Conservation (phyloP, 73 alveolate species). For the Breviolum minutum region DNA sequence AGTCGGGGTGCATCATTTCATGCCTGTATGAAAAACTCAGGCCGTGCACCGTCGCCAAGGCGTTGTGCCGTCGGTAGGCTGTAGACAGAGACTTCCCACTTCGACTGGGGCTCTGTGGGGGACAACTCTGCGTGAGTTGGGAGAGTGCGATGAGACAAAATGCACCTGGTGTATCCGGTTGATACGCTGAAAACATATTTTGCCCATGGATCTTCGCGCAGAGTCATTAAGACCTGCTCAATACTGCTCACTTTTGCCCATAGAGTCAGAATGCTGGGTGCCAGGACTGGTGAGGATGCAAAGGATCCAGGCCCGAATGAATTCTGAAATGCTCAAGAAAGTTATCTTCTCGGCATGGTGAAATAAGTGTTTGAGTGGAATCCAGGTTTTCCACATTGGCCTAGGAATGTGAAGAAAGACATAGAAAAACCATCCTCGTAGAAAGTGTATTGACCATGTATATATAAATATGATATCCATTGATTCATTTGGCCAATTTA, state of each 20-base stretch:
- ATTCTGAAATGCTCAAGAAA: background rate
- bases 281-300: slow-evolving; percentile 22
- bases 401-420: too few relatives aligned
- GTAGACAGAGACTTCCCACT: too few relatives aligned
- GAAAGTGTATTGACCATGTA: too few relatives aligned
- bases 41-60: slow-evolving; percentile 8
- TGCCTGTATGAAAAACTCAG: slow-evolving; percentile 50
- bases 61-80: too few relatives aligned
- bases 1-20: background rate
- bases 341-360: too few relatives aligned
- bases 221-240: background rate
- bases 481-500: too few relatives aligned
- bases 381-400: too few relatives aligned
- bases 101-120: background rate
- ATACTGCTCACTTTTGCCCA: background rate
- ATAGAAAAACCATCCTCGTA: too few relatives aligned
- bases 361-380: too few relatives aligned
- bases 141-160: background rate
- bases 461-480: too few relatives aligned
- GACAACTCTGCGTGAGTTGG: slow-evolving; percentile 41
- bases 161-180: too few relatives aligned
- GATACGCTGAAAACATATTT: too few relatives aligned
- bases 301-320: background rate
- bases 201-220: background rate
- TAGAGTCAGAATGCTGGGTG: background rate